phyloP scores from a whole-genome alignment of 306 rosid species.

The Vicia faba region DNA sequence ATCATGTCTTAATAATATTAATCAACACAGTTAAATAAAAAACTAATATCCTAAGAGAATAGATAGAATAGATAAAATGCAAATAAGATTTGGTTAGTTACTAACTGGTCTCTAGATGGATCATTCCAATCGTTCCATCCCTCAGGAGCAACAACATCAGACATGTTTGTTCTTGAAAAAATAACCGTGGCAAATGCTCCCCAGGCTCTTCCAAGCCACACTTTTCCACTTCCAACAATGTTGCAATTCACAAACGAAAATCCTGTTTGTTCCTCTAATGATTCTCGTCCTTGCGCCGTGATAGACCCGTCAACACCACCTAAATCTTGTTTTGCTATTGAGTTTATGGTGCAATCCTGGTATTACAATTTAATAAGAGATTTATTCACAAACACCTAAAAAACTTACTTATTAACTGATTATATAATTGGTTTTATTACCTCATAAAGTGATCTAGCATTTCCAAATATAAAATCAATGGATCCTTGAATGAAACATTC shows the following conservation, averaged over 20 bases:
- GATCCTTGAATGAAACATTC: constrained; percentile 85
- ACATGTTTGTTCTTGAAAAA: constrained; percentile 65
- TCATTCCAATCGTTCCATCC: constrained; percentile 87
- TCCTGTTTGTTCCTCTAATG: constrained; percentile 56
- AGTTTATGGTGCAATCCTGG: constrained; percentile 61
- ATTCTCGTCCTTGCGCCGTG: constrained; percentile 71
- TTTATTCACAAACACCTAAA: background rate
- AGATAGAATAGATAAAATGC: background rate
- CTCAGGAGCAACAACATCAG: constrained; percentile 55
- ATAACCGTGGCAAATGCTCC: constrained; percentile 63
- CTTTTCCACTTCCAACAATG: constrained; percentile 69
- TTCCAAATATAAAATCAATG: constrained; percentile 88
- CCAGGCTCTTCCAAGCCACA: constrained; percentile 95
- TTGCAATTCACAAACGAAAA: constrained; percentile 81
- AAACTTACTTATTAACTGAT: too few species aligned
- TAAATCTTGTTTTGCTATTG: constrained; percentile 52
- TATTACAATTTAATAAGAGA: background rate
- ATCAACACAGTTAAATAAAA: background rate
- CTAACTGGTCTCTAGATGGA: constrained; percentile 68
- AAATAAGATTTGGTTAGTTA: background rate
- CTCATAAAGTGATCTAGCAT: constrained; percentile 73
- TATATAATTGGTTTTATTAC: constrained; percentile 33
- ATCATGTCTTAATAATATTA: background rate
- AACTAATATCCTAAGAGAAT: background rate
- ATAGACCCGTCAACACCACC: constrained; percentile 62